Evolutionary conservation across 1,139 yeast genomes (phyloP), one percentile per base, ranked within the genome.

Genomic region (Taphrina deformans): DNA sequence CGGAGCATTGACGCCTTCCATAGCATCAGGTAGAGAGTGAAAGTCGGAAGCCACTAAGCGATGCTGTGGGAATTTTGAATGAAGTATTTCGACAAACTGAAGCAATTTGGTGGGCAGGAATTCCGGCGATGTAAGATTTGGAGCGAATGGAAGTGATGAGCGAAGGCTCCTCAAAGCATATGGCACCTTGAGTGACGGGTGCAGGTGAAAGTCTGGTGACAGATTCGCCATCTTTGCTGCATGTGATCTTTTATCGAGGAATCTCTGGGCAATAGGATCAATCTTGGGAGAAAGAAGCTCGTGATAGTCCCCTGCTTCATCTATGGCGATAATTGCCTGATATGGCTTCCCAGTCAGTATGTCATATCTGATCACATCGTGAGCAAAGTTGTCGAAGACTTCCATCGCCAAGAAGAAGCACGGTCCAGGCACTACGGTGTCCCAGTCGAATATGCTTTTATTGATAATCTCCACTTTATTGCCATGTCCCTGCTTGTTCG

Each of bases 351-450:
- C 84, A 0, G 91, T 84, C 9, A 76, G 72, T 68, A 85, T 83
- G 71, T 90, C 96, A 72, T 88, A 89, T 50, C 95, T 80, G 7
- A 89, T 82, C 40, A 88, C 83, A 73, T 89, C 96, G 74, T 89
- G 97, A 1, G 96, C 82, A 70, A 90, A 84, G 71, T 89, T 90
- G 75, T 89, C 96, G 74, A 90, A 85, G 33, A 90, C 96, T 73
- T 90, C 96, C 67, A 89, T 77, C 0, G 95, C 96, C 64, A 89
- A 80, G 70, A 89, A 86, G 73, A 85, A 89, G 70, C 96, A 88
- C 0, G 92, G 92, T 52, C 87, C 87, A 1, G 79, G 77, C 1
- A 87, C 87, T 1, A 77, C 75, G 29, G 79, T 78, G 65, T 83
- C 79, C 96, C 96, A 90, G 26, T 86, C 87, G 70, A 89, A 84